phyloP scores from a whole-genome alignment of 768 basidiomycete genomes.

The Mycena pura region DNA sequence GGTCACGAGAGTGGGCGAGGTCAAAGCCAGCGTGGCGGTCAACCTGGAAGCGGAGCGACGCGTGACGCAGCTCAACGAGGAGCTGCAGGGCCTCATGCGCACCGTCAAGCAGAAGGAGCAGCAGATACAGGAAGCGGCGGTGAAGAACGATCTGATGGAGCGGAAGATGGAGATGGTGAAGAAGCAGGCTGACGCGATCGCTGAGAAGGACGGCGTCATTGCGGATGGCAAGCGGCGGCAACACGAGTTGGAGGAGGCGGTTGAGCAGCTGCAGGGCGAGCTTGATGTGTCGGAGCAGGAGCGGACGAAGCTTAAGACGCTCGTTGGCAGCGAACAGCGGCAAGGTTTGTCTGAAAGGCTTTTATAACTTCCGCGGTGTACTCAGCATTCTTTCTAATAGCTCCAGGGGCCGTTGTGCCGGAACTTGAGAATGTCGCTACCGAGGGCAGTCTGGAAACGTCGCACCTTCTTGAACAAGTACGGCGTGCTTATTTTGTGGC shows the following conservation, averaged over 20 bases:
- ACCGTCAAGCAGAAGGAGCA: slow-evolving; percentile 90
- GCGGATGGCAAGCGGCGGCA: slow-evolving; percentile 87
- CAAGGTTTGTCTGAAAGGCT: slow-evolving; percentile 57
- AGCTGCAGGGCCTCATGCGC: slow-evolving; percentile 86
- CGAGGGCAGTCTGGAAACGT: slow-evolving; percentile 86
- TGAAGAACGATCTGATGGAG: slow-evolving; percentile 96
- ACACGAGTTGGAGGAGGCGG: slow-evolving; percentile 88
- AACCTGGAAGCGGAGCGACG: slow-evolving; percentile 94
- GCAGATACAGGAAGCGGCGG: slow-evolving; percentile 82
- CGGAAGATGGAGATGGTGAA: slow-evolving; percentile 90
- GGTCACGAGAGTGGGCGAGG: slow-evolving; percentile 80
- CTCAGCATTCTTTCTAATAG: slow-evolving; percentile 4
- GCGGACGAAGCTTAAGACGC: slow-evolving; percentile 79
- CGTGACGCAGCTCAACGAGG: slow-evolving; percentile 84
- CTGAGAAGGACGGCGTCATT: slow-evolving; percentile 82
- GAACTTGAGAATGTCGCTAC: slow-evolving; percentile 66
- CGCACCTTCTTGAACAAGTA: slow-evolving; percentile 89
- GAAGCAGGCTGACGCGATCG: slow-evolving; percentile 86
- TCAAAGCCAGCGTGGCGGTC: slow-evolving; percentile 82
- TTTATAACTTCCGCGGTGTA: not conserved
- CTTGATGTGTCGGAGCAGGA: slow-evolving; percentile 88
- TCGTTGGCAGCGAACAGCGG: slow-evolving; percentile 70
- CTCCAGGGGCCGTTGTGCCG: slow-evolving; percentile 24
- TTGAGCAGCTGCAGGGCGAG: slow-evolving; percentile 92
- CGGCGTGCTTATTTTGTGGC: slow-evolving; percentile 11